These are phyloP conservation scores for Dryas alaskensis DNA, from an alignment of 306 rosid genomes.

Conservation along the genomic window DNA sequence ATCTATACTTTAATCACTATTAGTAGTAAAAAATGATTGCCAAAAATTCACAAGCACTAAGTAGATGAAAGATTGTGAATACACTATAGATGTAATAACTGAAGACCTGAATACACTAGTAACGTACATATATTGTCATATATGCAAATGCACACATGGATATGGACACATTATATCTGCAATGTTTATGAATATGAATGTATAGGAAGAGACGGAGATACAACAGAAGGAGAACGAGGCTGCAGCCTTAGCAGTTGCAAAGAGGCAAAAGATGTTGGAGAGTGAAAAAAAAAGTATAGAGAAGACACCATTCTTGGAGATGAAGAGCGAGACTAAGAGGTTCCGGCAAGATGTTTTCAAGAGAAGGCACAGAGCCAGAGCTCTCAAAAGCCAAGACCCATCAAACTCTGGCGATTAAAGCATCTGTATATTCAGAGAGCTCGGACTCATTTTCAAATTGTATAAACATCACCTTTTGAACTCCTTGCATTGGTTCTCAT, in stretches of 20 bases:
- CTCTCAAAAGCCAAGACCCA: conserved; percentile 37
- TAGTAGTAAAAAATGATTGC: not conserved
- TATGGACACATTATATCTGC: conserved; percentile 6
- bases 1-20: not conserved
- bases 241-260: conserved; percentile 59
- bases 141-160: not conserved
- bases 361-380: conserved; percentile 83
- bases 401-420: conserved; percentile 9
- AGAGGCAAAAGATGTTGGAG: conserved; percentile 76
- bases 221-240: conserved; percentile 55
- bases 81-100: not conserved
- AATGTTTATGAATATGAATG: conserved; percentile 7
- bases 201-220: conserved; percentile 64
- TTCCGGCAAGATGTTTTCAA: conserved; percentile 91
- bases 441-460: not conserved
- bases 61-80: not conserved
- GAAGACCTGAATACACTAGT: not conserved
- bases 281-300: conserved; percentile 70
- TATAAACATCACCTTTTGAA: not conserved
- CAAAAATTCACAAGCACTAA: not conserved
- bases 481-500: not conserved
- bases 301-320: conserved; percentile 74
- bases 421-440: conserved; percentile 2
- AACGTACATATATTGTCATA: not conserved
- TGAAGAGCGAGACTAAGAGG: conserved; percentile 76